These are phyloP conservation scores for Lentinula novae-zelandiae DNA, from an alignment of 1,284 basidiomycete species.

Conservation along the genomic window DNA sequence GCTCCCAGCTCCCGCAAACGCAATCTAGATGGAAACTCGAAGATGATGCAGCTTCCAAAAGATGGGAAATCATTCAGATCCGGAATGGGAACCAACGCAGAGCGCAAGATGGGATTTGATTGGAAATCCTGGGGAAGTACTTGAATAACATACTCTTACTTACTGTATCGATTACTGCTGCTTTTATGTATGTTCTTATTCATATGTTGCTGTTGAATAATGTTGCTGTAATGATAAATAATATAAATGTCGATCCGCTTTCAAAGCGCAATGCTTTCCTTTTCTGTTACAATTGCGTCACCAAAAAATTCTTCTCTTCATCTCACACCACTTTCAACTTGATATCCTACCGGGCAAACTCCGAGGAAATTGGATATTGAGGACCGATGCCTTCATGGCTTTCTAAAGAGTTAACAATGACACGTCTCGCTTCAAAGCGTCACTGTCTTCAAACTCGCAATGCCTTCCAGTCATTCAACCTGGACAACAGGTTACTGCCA, in stretches of 20 bases:
- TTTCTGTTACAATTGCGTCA: neutral
- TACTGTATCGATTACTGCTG: neutral
- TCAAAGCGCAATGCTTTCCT: neutral
- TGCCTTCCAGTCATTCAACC: neutral
- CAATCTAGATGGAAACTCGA: neutral
- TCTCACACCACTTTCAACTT: neutral
- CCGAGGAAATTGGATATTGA: neutral
- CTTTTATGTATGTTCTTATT: too few relatives aligned
- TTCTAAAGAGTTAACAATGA: neutral
- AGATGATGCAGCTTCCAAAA: neutral
- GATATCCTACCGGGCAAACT: too few relatives aligned
- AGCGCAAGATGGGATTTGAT: neutral
- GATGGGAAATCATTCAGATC: neutral
- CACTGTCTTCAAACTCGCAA: neutral
- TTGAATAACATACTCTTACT: neutral
- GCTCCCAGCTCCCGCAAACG: neutral
- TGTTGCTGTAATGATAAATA: too few relatives aligned
- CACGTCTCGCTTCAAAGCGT: neutral
- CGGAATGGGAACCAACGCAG: neutral
- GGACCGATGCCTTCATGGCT: neutral
- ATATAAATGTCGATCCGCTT: too few relatives aligned
- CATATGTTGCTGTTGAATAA: too few relatives aligned
- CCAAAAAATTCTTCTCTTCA: neutral
- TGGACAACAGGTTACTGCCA: neutral
- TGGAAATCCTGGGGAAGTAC: slow-evolving; percentile 1